Evolutionary conservation across 2,329 filamentous ascomycete species (phyloP).

Genomic region (Alternaria ethzedia): DNA sequence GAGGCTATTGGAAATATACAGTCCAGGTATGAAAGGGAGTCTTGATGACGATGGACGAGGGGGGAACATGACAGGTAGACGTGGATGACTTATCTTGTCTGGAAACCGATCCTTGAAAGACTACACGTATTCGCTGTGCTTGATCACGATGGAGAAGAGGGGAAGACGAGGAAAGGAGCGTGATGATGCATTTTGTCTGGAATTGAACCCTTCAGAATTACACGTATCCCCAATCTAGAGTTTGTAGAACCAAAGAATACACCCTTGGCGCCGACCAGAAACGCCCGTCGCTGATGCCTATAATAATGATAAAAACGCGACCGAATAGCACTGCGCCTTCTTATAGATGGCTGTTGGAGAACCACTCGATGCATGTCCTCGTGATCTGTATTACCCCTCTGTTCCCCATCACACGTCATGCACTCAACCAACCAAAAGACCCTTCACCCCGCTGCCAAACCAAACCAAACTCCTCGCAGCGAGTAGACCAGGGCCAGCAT

Average conservation of each 20-base stretch:
- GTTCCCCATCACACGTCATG: not conserved
- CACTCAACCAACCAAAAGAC: conserved; percentile 11
- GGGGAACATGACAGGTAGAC: not conserved
- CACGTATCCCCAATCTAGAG: not conserved
- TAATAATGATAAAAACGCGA: not conserved
- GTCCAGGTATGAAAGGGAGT: not conserved
- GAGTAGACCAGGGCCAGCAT: conserved; percentile 38
- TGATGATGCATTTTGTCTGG: not conserved
- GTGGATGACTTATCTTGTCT: not conserved
- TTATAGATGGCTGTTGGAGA: not conserved
- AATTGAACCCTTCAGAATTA: not conserved
- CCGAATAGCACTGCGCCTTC: not conserved
- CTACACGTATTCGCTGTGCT: not conserved
- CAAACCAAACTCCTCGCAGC: conserved; percentile 33
- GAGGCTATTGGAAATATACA: not conserved
- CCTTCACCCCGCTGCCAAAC: conserved; percentile 28
- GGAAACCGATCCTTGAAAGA: not conserved
- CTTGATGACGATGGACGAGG: not conserved
- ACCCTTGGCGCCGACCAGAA: not conserved
- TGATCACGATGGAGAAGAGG: not conserved
- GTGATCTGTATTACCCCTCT: not conserved
- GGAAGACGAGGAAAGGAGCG: not conserved
- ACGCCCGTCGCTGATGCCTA: not conserved
- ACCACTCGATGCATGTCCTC: not conserved
- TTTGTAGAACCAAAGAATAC: not conserved